phyloP scores from a whole-genome alignment of 2,329 filamentous ascomycete species.

The Trichoderma breve region DNA sequence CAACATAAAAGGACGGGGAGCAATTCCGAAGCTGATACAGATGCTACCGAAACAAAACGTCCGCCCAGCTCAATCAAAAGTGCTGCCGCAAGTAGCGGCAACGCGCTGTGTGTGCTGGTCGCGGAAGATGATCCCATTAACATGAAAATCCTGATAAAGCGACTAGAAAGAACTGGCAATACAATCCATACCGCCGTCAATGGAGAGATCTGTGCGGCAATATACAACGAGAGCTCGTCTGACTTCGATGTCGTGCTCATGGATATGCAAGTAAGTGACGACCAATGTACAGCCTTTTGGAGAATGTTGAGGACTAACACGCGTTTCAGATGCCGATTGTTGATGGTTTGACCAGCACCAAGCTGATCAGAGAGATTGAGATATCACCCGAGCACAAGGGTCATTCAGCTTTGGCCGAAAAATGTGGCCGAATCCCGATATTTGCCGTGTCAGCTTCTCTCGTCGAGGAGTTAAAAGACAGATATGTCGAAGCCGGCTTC shows the following conservation, averaged over 20 bases:
- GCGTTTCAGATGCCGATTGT: slow-evolving; percentile 84
- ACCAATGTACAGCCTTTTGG: background rate
- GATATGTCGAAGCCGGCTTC: slow-evolving; percentile 75
- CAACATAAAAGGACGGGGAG: slow-evolving; percentile 37
- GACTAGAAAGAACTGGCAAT: slow-evolving; percentile 75
- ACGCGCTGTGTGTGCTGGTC: slow-evolving; percentile 63
- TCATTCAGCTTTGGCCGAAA: slow-evolving; percentile 57
- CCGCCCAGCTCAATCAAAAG: slow-evolving; percentile 28
- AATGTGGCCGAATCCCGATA: slow-evolving; percentile 70
- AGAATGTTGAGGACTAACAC: background rate
- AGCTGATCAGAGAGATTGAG: slow-evolving; percentile 77
- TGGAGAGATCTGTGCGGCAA: slow-evolving; percentile 76
- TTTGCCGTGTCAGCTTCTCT: slow-evolving; percentile 86
- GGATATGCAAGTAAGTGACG: slow-evolving; percentile 77
- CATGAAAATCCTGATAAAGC: slow-evolving; percentile 75
- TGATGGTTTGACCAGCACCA: slow-evolving; percentile 76
- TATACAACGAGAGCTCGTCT: slow-evolving; percentile 61
- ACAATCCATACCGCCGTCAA: slow-evolving; percentile 71
- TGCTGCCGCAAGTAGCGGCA: slow-evolving; percentile 25
- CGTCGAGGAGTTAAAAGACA: slow-evolving; percentile 64
- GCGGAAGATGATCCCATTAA: slow-evolving; percentile 90
- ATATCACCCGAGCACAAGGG: slow-evolving; percentile 45
- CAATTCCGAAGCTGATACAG: slow-evolving; percentile 39
- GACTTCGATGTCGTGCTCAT: slow-evolving; percentile 79
- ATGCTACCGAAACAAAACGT: slow-evolving; percentile 16